phyloP scores from a whole-genome alignment of 805 yeast genomes.

The Saturnispora sekii region DNA sequence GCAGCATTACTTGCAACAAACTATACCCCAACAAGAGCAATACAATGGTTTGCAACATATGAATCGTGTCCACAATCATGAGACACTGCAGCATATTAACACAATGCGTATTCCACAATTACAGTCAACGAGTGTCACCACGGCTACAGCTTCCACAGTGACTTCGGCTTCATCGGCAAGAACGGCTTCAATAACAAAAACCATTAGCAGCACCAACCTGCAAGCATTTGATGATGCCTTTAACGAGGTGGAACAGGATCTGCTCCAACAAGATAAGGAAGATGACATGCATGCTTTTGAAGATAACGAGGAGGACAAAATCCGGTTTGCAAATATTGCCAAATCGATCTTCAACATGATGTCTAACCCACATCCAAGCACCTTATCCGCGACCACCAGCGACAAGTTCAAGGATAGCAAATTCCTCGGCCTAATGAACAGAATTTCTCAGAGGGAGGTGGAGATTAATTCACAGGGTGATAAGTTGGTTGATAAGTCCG shows the following conservation, averaged over 20 bases:
- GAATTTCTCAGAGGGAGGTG: constrained; percentile 30
- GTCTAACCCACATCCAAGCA: constrained; percentile 20
- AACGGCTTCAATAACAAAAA: background rate
- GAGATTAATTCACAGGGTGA: constrained; percentile 29
- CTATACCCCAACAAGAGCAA: no score
- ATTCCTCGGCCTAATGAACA: constrained; percentile 33
- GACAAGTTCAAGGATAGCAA: constrained; percentile 31
- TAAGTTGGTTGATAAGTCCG: constrained; percentile 28
- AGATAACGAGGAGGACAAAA: constrained; percentile 21
- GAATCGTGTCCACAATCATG: no score
- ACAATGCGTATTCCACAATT: no score
- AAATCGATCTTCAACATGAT: constrained; percentile 30
- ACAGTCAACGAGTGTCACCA: no score
- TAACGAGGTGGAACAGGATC: constrained; percentile 21
- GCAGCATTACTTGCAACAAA: background rate
- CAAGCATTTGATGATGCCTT: constrained; percentile 22
- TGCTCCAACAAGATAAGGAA: constrained; percentile 10
- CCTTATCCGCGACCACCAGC: constrained; percentile 23
- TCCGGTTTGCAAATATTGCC: constrained; percentile 32
- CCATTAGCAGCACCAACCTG: background rate
- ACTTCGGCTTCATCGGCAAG: background rate
- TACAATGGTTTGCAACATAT: no score
- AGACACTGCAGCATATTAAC: no score
- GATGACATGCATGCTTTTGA: background rate
- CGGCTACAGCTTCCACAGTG: background rate